These are phyloP conservation scores for Rhodotorula sp. DNA, from an alignment of 1,284 basidiomycete species.

Conservation along the genomic window DNA sequence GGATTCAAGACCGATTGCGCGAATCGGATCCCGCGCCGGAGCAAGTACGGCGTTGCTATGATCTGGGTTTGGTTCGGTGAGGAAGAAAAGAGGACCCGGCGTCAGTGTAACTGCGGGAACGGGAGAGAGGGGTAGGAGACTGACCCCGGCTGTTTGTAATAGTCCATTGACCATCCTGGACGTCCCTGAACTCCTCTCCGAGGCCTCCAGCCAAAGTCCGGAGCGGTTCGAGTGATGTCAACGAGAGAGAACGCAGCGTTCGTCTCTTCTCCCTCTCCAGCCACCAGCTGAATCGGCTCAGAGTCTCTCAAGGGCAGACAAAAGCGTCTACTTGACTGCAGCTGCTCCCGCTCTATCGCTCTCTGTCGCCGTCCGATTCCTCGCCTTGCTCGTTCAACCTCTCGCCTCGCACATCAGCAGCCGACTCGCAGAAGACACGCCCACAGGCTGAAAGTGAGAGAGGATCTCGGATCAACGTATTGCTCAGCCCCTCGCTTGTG, in stretches of 20 bases:
- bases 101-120: not conserved
- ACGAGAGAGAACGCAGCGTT: not conserved
- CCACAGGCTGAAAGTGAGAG: too few relatives aligned
- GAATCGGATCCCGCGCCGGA: slow-evolving; percentile 1
- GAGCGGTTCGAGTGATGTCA: not conserved
- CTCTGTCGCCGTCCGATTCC: not conserved
- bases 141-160: slow-evolving; percentile 9
- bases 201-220: not conserved
- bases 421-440: too few relatives aligned
- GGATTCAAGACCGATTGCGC: slow-evolving; percentile 14
- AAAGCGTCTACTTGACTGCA: not conserved
- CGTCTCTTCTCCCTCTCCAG: not conserved
- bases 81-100: not conserved
- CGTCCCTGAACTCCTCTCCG: not conserved
- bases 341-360: not conserved
- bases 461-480: too few relatives aligned
- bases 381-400: not conserved
- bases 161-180: slow-evolving; percentile 2
- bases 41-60: slow-evolving; percentile 14
- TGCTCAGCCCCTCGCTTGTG: too few relatives aligned
- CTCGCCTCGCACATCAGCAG: not conserved
- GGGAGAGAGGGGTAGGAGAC: not conserved
- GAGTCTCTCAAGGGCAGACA: not conserved
- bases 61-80: slow-evolving; percentile 5
- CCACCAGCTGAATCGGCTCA: too few relatives aligned